phyloP scores from a whole-genome alignment of 192 early-diverging fungal species.

The Coemansia sp. region DNA sequence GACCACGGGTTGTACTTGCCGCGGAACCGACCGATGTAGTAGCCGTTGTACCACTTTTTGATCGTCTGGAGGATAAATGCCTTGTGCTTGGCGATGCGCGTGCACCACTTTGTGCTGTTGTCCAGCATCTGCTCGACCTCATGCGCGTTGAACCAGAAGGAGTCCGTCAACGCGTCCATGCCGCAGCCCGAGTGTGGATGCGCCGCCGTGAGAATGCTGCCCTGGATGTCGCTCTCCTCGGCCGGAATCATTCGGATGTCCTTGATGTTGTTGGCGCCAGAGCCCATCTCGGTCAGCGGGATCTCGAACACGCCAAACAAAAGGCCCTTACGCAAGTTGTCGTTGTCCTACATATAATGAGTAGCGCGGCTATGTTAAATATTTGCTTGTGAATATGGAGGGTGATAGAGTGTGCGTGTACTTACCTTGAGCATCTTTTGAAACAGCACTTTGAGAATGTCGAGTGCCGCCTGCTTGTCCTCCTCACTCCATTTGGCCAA shows the following conservation, averaged over 20 bases:
- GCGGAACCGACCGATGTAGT: conserved; percentile 36
- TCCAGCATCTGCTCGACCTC: conserved; percentile 39
- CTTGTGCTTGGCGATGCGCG: conserved; percentile 21
- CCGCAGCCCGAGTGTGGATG: conserved; percentile 34
- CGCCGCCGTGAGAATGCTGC: conserved; percentile 20
- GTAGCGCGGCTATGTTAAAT: neutral
- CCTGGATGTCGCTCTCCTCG: conserved; percentile 36
- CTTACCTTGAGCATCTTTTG: conserved; percentile 47
- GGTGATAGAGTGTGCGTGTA: neutral
- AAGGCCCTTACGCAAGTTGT: conserved; percentile 24
- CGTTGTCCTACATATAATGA: conserved; percentile 13
- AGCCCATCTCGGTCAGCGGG: conserved; percentile 45
- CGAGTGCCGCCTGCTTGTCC: conserved; percentile 14
- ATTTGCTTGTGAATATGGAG: neutral
- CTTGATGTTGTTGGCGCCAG: conserved; percentile 48
- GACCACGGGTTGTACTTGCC: conserved; percentile 17
- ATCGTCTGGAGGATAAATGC: conserved; percentile 13
- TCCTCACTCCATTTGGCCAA: conserved; percentile 24
- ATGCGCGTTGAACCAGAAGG: conserved; percentile 40
- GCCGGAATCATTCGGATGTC: conserved; percentile 41
- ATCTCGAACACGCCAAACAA: conserved; percentile 47
- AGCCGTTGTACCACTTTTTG: conserved; percentile 35
- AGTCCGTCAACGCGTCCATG: conserved; percentile 33
- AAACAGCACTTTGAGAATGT: conserved; percentile 22
- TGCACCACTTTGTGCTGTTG: conserved; percentile 19